Percentiles rank a stretch among this genome's conserved stretches.
phyloP scores from a whole-genome alignment of 2,329 filamentous ascomycete species.

The Cladophialophora yegresii region DNA sequence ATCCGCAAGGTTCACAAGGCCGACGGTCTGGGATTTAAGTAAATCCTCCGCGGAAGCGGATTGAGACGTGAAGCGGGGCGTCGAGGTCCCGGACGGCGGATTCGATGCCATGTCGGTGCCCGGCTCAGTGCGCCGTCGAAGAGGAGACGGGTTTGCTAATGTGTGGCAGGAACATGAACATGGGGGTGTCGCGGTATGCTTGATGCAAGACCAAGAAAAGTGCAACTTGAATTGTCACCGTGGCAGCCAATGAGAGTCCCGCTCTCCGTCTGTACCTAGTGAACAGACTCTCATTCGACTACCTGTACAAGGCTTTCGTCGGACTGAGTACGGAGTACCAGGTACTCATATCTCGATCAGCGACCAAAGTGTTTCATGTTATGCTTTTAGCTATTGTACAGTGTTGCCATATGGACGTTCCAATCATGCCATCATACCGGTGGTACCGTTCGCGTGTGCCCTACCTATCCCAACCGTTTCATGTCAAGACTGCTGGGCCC shows the following conservation, averaged over 20 bases:
- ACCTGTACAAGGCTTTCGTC: not conserved
- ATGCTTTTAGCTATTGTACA: conserved; percentile 2
- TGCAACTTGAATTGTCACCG: not conserved
- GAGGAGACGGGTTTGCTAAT: not conserved
- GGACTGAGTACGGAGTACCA: not conserved
- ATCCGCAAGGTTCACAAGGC: conserved; percentile 86
- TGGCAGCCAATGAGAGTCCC: not conserved
- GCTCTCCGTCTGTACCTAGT: not conserved
- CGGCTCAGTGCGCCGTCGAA: not conserved
- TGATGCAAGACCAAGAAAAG: not conserved
- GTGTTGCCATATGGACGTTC: conserved; percentile 5
- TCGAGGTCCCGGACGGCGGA: conserved; percentile 46
- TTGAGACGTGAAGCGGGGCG: conserved; percentile 68
- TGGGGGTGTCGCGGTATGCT: not conserved
- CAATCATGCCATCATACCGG: not conserved
- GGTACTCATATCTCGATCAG: not conserved
- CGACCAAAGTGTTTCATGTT: not conserved
- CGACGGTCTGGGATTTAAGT: conserved; percentile 82
- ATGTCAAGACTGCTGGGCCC: not conserved
- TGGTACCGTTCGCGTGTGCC: not conserved
- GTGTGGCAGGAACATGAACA: not conserved
- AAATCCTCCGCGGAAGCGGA: conserved; percentile 76
- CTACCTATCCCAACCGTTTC: not conserved
- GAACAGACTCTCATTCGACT: not conserved
- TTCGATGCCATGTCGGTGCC: conserved; percentile 39